Evolutionary conservation across 306 rosid genomes (phyloP).

Genomic region (Rosa persica): DNA sequence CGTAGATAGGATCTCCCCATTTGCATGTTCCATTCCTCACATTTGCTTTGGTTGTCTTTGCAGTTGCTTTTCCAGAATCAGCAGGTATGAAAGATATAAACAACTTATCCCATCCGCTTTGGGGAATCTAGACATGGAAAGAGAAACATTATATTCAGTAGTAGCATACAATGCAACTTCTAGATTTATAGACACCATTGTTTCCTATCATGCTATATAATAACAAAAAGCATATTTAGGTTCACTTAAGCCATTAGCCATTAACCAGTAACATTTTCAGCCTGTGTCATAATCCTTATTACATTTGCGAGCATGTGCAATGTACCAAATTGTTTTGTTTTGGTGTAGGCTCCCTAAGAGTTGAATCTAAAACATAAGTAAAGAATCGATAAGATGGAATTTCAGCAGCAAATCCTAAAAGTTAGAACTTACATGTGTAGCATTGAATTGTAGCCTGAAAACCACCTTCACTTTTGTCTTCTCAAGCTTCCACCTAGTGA

Average conservation of each 20-base stretch:
- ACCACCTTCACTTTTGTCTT: constrained; percentile 98
- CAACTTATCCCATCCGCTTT: constrained; percentile 94
- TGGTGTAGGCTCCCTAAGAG: neutral
- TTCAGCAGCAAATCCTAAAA: neutral
- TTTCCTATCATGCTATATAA: constrained; percentile 9
- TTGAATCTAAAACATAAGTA: constrained; percentile 9
- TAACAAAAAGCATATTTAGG: neutral
- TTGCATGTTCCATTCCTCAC: constrained; percentile 97
- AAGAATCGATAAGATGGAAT: neutral
- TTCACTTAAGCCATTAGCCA: constrained; percentile 11
- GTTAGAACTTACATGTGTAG: constrained; percentile 82
- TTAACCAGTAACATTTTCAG: neutral
- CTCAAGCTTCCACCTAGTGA: constrained; percentile 90
- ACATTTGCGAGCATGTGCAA: neutral
- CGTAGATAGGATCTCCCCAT: constrained; percentile 98
- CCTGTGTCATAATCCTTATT: neutral
- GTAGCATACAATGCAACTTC: constrained; percentile 27
- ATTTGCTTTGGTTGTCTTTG: constrained; percentile 95
- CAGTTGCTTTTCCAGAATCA: constrained; percentile 83
- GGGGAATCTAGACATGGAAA: constrained; percentile 73
- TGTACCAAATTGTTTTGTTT: neutral
- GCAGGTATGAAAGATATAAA: constrained; percentile 80
- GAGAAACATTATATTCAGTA: constrained; percentile 32
- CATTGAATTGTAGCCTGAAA: constrained; percentile 92
- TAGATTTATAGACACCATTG: neutral